Evolutionary conservation across 176 grass and related monocot genomes (phyloP).

Genomic region (Echinochloa phyllopogon): DNA sequence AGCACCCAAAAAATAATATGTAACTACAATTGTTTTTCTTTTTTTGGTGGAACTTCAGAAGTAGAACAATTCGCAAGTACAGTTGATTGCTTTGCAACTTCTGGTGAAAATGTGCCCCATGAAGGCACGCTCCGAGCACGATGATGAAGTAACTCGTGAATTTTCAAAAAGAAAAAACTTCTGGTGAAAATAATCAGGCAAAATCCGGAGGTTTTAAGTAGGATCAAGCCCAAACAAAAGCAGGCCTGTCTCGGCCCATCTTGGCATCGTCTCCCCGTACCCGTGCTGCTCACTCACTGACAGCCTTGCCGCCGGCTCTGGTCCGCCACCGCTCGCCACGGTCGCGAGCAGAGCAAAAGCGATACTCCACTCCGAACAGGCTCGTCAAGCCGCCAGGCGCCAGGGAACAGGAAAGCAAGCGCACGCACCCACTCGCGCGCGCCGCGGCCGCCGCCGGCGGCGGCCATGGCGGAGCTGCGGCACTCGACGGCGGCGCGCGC

Average conservation of each 20-base stretch:
- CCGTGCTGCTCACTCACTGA: neutral
- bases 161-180: too few species aligned
- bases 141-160: too few species aligned
- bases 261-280: neutral
- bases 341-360: neutral
- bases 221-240: neutral
- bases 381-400: neutral
- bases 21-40: too few species aligned
- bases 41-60: too few species aligned
- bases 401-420: constrained; percentile 25
- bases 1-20: too few species aligned
- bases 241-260: neutral
- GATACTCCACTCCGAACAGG: neutral
- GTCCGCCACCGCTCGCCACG: neutral
- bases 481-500: constrained; percentile 61
- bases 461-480: constrained; percentile 82
- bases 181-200: neutral
- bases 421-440: neutral
- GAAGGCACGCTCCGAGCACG: too few species aligned
- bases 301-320: neutral
- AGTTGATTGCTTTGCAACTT: too few species aligned
- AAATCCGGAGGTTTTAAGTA: neutral
- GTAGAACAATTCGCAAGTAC: too few species aligned
- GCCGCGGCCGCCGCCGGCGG: constrained; percentile 16
- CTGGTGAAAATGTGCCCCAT: too few species aligned